phyloP scores from a whole-genome alignment of 768 basidiomycete species.

The Mycena crocata region DNA sequence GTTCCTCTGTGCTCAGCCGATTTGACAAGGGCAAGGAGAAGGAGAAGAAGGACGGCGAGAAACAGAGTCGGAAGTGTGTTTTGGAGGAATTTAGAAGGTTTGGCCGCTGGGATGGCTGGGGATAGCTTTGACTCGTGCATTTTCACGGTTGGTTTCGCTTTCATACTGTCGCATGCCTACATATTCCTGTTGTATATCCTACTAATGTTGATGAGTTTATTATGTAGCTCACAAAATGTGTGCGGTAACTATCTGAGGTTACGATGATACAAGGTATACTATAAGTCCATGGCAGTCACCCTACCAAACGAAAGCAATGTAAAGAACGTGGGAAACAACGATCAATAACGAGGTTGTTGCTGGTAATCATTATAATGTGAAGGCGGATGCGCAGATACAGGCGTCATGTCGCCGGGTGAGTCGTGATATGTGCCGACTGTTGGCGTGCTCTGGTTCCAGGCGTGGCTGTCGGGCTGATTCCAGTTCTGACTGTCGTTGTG shows the following conservation, averaged over 20 bases:
- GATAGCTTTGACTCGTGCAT: conserved; percentile 43
- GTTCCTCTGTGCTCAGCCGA: conserved; percentile 61
- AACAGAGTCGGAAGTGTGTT: conserved; percentile 73
- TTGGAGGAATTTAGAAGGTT: conserved; percentile 84
- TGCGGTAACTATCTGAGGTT: background rate
- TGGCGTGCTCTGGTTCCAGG: conserved; percentile 18
- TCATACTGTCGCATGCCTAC: conserved; percentile 27
- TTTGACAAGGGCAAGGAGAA: conserved; percentile 68
- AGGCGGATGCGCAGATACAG: conserved; percentile 8
- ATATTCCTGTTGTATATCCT: conserved; percentile 28
- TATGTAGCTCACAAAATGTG: too few species aligned
- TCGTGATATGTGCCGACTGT: conserved; percentile 19
- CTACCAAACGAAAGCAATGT: background rate
- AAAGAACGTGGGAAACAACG: background rate
- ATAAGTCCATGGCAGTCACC: background rate
- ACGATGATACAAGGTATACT: background rate
- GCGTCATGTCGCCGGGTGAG: conserved; percentile 16
- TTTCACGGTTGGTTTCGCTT: conserved; percentile 1
- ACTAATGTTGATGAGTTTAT: conserved; percentile 7
- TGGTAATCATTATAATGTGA: conserved; percentile 22
- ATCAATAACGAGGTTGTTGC: conserved; percentile 17
- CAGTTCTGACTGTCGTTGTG: background rate
- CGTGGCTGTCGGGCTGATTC: background rate
- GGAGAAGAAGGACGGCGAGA: conserved; percentile 66
- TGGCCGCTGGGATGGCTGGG: conserved; percentile 94